Evolutionary conservation across 2,329 filamentous ascomycete species (phyloP), one percentile per base, ranked within the genome.

Genomic region (Colletotrichum lupini): DNA sequence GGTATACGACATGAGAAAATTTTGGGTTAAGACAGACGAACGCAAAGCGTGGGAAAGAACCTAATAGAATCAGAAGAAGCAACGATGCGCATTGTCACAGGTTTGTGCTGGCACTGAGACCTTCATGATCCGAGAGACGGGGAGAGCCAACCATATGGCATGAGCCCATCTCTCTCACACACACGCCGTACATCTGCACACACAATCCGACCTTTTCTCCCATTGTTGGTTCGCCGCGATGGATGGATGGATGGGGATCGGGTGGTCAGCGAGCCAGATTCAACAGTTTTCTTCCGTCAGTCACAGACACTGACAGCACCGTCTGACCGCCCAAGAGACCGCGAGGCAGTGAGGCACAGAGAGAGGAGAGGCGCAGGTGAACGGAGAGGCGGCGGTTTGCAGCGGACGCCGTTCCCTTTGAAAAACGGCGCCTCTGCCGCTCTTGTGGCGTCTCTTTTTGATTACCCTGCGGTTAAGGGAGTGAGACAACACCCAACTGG

Each of bases 371-470:
- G 28, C 56, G 55, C 16, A 28, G 55, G 12, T 14, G 6, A 5
- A 35, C 57, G 58, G 24, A 26, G 37, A 26, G 37, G 9, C 59
- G 42, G 42, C 59, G 26, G 19, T 22, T n/a, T 49, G 42, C 42
- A 11, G 19, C 42, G 42, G 42, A 49, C 19, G 19, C 42, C 19
- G 42, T 49, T 49, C 42, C 42, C 42, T 49, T 49, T 49, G 8
- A 49, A 49, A 42, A 49, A 49, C 42, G 42, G n/a, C 42, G 60
- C 60, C 60, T 63, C 60, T 53, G 46, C 61, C 60, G 60, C 28
- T 53, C 28, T 53, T 63, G 12, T 35, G 46, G 22, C 42, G 52
- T 52, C 52, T 9, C 42, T 8, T 28, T 53, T 55, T 24, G 5
- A 24, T 55, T 55, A 35, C 32, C n/a, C n/a, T 24, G 52, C 2